Evolutionary conservation across 2,329 filamentous ascomycete species (phyloP).

Genomic region (Venturia asperata): DNA sequence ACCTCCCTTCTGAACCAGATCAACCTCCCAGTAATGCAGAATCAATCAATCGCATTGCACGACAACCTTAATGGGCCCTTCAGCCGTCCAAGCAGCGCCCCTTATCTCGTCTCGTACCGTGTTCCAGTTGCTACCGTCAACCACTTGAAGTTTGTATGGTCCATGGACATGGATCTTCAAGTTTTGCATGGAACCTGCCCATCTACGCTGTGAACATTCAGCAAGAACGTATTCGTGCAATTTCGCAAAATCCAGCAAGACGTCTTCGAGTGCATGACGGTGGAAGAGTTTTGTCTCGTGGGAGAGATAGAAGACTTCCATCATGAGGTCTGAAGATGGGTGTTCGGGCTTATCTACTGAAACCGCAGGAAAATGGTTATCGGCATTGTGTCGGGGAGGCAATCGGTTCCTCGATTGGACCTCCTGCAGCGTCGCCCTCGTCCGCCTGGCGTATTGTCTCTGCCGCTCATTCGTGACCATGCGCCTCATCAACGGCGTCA

Average conservation of each 20-base stretch:
- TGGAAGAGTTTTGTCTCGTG: not conserved
- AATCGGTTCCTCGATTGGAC: not conserved
- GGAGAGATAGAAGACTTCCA: slow-evolving; percentile 1
- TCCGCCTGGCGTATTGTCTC: slow-evolving; percentile 44
- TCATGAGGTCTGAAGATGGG: not conserved
- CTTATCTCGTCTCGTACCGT: not conserved
- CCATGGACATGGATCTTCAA: not conserved
- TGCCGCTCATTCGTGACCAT: slow-evolving; percentile 57
- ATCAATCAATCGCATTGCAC: not conserved
- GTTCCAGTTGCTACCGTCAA: not conserved
- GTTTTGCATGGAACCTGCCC: not conserved
- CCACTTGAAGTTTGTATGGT: not conserved
- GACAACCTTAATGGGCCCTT: slow-evolving; percentile 1
- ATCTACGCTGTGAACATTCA: not conserved
- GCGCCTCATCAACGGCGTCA: slow-evolving; percentile 49
- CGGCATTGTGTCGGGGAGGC: not conserved
- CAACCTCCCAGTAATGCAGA: not conserved
- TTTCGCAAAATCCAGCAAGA: not conserved
- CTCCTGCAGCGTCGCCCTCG: not conserved
- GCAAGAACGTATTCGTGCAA: not conserved
- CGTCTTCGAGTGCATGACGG: not conserved
- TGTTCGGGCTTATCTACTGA: not conserved
- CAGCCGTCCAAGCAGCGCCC: not conserved
- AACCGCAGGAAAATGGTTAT: not conserved
- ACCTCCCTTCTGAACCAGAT: not conserved